Evolutionary conservation across 2,329 filamentous ascomycete species (phyloP), one percentile per base, ranked within the genome.

Genomic region (Monilinia aucupariae): DNA sequence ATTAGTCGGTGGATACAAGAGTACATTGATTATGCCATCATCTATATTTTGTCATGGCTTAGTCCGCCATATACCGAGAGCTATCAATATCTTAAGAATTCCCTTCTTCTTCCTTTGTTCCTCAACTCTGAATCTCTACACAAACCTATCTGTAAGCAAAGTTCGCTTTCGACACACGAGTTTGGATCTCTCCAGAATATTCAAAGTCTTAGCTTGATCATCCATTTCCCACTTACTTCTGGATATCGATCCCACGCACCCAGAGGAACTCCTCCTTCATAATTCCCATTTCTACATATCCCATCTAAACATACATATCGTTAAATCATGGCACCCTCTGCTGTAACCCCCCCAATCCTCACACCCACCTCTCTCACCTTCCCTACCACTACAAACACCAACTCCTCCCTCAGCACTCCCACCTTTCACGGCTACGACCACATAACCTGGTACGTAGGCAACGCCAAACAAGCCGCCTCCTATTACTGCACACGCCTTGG

Each of bases 381-480:
- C 51, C 72, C 76, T 43, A 74, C 75, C n/a, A 15, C 43, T n/a
- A 32, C 30, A 10, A 48, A 50, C 12, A 61, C 56, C 34, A 43
- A 59, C 17, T 53, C 49, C 9, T 43, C 55, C 5, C 41, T 64
- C 30, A 48, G 32, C 32, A 78, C 70, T 66, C 76, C 75, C 71
- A 82, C 81, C 74, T 92, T 96, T 79, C 84, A 85, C 65, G 92
- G 91, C 73, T 97, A 96, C 75, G 91, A 96, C 77, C 90, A 96
- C 76, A 85, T 96, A 63, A 92, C 91, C 69, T 97, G 92, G 92
- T 96, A 91, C 80, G 93, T 97, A 37, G 92, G 92, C 74, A 97
- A 97, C 74, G 92, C 93, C 71, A 97, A 97, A 78, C 92, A 97
- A 80, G 91, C 92, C 3, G 92, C 92, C 47, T 84, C 88, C 17